Evolutionary conservation across 2,329 filamentous ascomycete genomes (phyloP), one percentile per base, ranked within the genome.

Genomic region (Paecilomyces niveus): DNA sequence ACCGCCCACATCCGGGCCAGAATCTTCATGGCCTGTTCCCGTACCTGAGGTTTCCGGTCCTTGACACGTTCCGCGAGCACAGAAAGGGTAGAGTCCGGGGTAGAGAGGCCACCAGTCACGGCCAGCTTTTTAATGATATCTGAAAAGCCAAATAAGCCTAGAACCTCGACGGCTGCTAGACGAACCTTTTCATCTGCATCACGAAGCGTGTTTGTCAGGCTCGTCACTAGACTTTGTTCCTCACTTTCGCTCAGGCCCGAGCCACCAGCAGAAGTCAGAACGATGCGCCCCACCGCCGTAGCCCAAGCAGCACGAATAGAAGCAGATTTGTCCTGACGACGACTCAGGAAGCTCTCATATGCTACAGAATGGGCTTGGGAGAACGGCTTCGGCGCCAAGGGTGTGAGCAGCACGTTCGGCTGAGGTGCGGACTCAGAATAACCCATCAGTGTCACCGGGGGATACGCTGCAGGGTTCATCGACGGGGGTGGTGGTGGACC

Each of bases 1-100:
- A 95, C 92, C n/a, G 90, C 92, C 94, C 94, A 99, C 29, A 97
- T 86, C 61, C 87, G 90, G 10, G 85, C 90, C 1, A 97, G 79
- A 8, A 95, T 81, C 55, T 86, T 88, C 84, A 96, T 96, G 24
- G 91, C 92, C 66, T 93, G 90, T 45, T 89, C 86, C 58, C 93
- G 89, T 10, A 99, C 90, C 50, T 84, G 80, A 13, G 87, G 84
- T 70, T 89, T 93, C 62, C 88, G 88, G 75, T 99, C 95, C 65
- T 92, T 91, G 64, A 90, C 91, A 63, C 94, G 85, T 69, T 97
- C 92, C 29, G 90, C 90, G 26, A 99, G 82, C 62, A 88, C 91
- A 57, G 83, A 85, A 15, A 99, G 81, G 26, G 97, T 83, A 0
- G 92, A 94, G 21, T 87, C 89, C 35, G 88, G 79, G 63, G 90